phyloP scores from a whole-genome alignment of 2,329 filamentous ascomycete species.

The Fusarium neocosmosporiellum region DNA sequence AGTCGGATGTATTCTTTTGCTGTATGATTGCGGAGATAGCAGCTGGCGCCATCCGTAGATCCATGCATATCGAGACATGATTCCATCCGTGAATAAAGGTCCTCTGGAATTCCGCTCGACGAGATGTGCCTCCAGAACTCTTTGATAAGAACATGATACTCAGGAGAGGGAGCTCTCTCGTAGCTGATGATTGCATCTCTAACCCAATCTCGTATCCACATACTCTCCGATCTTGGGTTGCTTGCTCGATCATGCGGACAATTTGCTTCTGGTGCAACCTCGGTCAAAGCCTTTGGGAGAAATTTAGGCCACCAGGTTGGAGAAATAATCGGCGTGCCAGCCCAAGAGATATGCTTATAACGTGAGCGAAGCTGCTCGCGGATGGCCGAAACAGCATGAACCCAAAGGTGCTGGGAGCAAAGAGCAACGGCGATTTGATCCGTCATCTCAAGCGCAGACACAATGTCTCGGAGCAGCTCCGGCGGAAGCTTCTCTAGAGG shows the following conservation, averaged over 20 bases:
- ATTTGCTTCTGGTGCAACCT: not conserved
- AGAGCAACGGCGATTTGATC: not conserved
- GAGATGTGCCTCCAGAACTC: not conserved
- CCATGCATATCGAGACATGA: not conserved
- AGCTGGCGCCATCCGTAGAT: not conserved
- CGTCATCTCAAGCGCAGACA: not conserved
- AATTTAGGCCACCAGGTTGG: not conserved
- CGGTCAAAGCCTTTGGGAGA: not conserved
- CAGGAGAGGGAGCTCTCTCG: not conserved
- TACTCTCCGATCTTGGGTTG: no score
- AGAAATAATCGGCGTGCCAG: not conserved
- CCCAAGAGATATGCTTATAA: not conserved
- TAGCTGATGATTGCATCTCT: not conserved
- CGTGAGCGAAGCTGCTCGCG: not conserved
- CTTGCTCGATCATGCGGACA: no score
- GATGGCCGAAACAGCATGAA: not conserved
- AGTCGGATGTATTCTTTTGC: constrained; percentile 6
- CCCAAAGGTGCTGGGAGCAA: not conserved
- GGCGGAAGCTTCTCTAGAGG: not conserved
- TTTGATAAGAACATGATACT: not conserved
- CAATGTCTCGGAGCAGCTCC: not conserved
- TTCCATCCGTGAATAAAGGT: not conserved
- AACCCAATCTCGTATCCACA: not conserved
- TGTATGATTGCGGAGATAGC: constrained; percentile 1
- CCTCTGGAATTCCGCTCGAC: not conserved